These are phyloP conservation scores for Ceratocystiopsis brevicomis DNA, from an alignment of 2,329 filamentous ascomycete species.

Conservation along the genomic window DNA sequence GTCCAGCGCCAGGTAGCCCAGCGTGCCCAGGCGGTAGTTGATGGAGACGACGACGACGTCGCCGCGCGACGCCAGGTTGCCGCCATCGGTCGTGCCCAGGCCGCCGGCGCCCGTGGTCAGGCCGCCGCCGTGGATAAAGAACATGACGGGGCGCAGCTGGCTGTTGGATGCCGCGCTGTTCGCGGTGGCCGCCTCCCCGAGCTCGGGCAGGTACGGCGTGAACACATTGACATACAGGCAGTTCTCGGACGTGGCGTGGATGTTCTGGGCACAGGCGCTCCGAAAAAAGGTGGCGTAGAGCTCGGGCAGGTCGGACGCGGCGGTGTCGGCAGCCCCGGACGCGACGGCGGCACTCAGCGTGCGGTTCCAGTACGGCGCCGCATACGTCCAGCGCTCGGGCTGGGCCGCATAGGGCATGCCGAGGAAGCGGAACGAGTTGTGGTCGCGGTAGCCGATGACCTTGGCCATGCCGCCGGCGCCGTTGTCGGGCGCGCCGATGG, in stretches of 20 bases:
- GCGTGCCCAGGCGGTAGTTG: conserved; percentile 39
- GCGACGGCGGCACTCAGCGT: neutral
- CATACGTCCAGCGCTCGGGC: conserved; percentile 26
- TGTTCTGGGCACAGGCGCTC: conserved; percentile 20
- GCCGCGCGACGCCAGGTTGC: conserved; percentile 36
- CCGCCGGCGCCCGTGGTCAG: conserved; percentile 29
- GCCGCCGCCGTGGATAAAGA: conserved; percentile 31
- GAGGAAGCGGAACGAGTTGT: conserved; percentile 30
- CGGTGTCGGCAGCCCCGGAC: conserved; percentile 9
- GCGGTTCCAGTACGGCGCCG: conserved; percentile 16
- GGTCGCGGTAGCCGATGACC: conserved; percentile 24
- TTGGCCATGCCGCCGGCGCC: conserved; percentile 7
- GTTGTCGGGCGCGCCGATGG: conserved; percentile 15
- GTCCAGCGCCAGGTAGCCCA: conserved; percentile 37
- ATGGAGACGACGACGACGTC: conserved; percentile 40
- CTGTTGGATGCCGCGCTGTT: conserved; percentile 3
- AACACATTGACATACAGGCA: conserved; percentile 29
- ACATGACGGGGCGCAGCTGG: conserved; percentile 17
- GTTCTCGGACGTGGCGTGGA: conserved; percentile 21
- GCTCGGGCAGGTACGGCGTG: conserved; percentile 20
- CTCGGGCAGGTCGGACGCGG: conserved; percentile 8
- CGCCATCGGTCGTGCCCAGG: conserved; percentile 27
- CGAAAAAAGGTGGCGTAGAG: conserved; percentile 19
- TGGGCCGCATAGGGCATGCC: conserved; percentile 27
- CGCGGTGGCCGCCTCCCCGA: neutral